Conservation (phyloP, 805 yeast genomes). For the Candida oleophila region DNA sequence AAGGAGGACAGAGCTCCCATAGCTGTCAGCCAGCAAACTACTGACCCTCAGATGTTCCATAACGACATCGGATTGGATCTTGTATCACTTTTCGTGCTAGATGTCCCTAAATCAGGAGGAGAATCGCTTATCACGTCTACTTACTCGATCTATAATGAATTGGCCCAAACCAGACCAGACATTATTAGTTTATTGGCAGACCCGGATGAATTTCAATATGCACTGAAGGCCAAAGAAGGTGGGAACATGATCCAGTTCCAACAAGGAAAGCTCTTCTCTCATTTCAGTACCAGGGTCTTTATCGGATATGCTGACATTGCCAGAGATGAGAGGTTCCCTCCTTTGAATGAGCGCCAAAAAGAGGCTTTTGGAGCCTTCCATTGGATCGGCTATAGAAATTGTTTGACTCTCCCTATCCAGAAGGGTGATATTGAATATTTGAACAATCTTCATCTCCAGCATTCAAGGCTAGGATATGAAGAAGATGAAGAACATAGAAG, state of each 20-base stretch:
- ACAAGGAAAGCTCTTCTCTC: slow-evolving; percentile 6
- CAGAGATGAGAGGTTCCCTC: slow-evolving; percentile 10
- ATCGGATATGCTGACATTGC: slow-evolving; percentile 11
- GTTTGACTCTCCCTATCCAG: slow-evolving; percentile 6
- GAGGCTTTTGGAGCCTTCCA: slow-evolving; percentile 12
- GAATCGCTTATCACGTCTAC: slow-evolving; percentile 11
- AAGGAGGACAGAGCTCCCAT: slow-evolving; percentile 11
- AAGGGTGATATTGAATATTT: slow-evolving; percentile 13
- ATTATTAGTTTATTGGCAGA: slow-evolving; percentile 7
- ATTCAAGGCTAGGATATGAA: slow-evolving; percentile 10
- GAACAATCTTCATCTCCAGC: slow-evolving; percentile 10
- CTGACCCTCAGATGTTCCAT: slow-evolving; percentile 13
- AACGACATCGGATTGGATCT: slow-evolving; percentile 12
- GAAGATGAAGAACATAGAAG: slow-evolving; percentile 11
- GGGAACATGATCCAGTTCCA: slow-evolving; percentile 7
- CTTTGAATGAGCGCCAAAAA: slow-evolving; percentile 8
- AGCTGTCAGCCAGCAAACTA: slow-evolving; percentile 13
- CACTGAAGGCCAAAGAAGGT: slow-evolving; percentile 7
- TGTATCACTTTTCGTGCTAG: slow-evolving; percentile 10
- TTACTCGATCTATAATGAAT: slow-evolving; percentile 10
- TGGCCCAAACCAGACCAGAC: slow-evolving; percentile 11
- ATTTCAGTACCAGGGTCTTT: slow-evolving; percentile 9
- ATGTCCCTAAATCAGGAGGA: slow-evolving; percentile 9
- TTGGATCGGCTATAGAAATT: slow-evolving; percentile 9
- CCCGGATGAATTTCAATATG: slow-evolving; percentile 5